Base-by-base conservation (phyloP, 2,329 filamentous ascomycete species). In the Aspergillus floridensis region DNA sequence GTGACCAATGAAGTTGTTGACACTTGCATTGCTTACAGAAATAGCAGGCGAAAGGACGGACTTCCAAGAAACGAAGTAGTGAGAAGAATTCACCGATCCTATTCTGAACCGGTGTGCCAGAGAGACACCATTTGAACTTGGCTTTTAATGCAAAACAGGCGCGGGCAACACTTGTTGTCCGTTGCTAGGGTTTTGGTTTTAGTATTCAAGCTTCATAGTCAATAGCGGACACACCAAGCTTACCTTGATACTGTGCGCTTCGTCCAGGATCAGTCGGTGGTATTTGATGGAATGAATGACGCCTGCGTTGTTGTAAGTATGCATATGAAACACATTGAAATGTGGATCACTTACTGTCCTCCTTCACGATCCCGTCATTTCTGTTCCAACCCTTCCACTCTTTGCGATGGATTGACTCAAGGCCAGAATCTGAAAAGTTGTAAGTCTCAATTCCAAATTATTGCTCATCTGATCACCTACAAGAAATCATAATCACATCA, bases 11-110 rank as follows among this genome's bases (percentile, higher is more conserved):
- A 4, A 96, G 79, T 58, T 86, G 84, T 52, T 89, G 86, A 74
- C 95, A 99, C 4, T 83, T 74, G 72, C 95, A 99, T 59, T 86
- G 82, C 72, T 93, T 95, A 82, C 95, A 99, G 65, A 97, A 89
- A 72, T 99, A 99, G 65, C 91, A 92, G 7, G 93, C 89, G 74
- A 97, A 98, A 0, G 93, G 93, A 8, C 85, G 84, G 38, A 97
- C 83, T 72, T 96, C 90, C 31, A 99, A 84, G 75, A 99, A 99
- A 2, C 95, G 89, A 58, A 99, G 82, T 22, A 98, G 81, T 0
- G 93, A 98, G 77, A 98, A 97, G 75, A 97, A 96, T 74, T 98
- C 93, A 70, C 95, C 93, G 65, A 98, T 98, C 56, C 93, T 89
- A 71, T 98, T 99, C 74, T 99, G 95, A 1, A 99, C 86, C 0